Base-by-base conservation (phyloP, 148 eudicot species). In the Vaccinium corymbosum region DNA sequence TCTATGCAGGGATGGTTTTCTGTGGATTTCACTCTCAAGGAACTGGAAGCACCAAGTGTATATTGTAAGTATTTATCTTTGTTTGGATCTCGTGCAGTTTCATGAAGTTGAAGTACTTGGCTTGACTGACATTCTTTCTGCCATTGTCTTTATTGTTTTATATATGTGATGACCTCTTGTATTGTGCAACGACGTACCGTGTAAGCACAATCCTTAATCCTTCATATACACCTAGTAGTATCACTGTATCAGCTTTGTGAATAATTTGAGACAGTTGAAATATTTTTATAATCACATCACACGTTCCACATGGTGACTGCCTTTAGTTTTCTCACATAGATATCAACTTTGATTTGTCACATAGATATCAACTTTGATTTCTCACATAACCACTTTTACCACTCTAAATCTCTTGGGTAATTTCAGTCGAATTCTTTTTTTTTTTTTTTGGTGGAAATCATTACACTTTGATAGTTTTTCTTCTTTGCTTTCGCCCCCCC, bases 1-100 rank as follows among this genome's bases (percentile, higher is more conserved):
- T 25, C 83, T 55, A 79, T 68, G n/a, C 16, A 22, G 25, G 98
- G 93, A 83, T 92, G 83, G 84, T 95, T 94, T 85, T 75, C 97
- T 55, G 83, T 94, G 70, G 97, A 95, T 85, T 95, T 92, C 86
- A 89, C 93, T 77, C 81, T 89, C 42, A 71, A 83, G 10, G 93
- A 94, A 4, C 87, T 95, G 25, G 52, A 35, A 35, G 38, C 38
- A 2, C 38, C 46, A 51, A 53, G 51, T 9, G 88, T 93, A 22
- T 53, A 14, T 61, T 77, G 98, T 95, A 91, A 94, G 98, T 91
- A 61, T 48, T 22, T 12, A 79, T 83, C 20, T 19, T 32, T 38
- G 9, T 29, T 52, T n/a, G 62, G 66, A 25, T 66, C 49, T 22
- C 14, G 64, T 73, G 29, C 52, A 76, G 38, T 25, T 29, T 78